Conservation (phyloP, 75 land plant species). For the Selaginella tamariscina region DNA sequence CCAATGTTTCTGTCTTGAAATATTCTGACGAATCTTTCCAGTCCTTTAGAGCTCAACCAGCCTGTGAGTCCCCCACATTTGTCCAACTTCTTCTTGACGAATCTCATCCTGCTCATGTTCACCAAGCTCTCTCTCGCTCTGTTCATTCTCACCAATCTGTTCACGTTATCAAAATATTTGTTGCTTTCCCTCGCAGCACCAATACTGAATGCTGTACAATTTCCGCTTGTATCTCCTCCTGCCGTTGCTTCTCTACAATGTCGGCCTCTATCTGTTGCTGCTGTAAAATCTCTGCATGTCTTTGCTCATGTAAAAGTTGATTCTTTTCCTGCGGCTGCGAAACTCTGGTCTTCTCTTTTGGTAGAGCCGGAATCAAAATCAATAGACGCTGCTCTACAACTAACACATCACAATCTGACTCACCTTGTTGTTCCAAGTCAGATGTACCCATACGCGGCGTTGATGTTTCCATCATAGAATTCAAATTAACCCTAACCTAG, state of each 20-base stretch:
- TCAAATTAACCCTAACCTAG: too few relatives aligned
- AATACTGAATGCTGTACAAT: background rate
- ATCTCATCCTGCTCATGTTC: constrained; percentile 14
- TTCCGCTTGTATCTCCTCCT: background rate
- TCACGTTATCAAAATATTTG: too few relatives aligned
- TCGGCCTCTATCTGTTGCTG: background rate
- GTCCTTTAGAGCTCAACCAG: constrained; percentile 58
- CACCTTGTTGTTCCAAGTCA: too few relatives aligned
- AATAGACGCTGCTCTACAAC: too few relatives aligned
- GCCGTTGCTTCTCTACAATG: background rate
- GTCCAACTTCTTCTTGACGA: constrained; percentile 48
- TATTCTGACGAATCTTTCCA: constrained; percentile 46
- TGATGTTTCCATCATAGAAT: too few relatives aligned
- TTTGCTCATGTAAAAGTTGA: background rate
- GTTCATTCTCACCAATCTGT: background rate
- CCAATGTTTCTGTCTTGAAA: constrained; percentile 41
- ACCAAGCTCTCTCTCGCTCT: background rate
- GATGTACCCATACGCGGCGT: too few relatives aligned
- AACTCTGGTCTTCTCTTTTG: too few relatives aligned
- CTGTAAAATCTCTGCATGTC: background rate
- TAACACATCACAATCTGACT: too few relatives aligned
- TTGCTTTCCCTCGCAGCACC: background rate
- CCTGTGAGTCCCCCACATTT: constrained; percentile 53
- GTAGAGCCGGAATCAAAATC: too few relatives aligned
- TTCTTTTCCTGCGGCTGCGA: too few relatives aligned